Evolutionary conservation across 2,329 filamentous ascomycete species (phyloP), one percentile per base, ranked within the genome.

Genomic region (Colletotrichum simmondsii): DNA sequence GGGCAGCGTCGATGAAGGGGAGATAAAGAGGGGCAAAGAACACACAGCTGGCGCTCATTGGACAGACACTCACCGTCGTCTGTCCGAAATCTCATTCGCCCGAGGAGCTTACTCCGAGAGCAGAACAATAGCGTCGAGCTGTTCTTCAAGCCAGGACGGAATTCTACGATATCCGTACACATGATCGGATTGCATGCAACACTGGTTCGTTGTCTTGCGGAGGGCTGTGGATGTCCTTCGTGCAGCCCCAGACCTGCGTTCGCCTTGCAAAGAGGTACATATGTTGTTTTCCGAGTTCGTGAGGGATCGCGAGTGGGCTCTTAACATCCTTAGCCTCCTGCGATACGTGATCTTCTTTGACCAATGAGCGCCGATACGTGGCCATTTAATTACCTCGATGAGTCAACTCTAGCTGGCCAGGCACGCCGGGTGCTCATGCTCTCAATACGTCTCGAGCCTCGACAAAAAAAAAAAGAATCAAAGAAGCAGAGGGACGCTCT

Each of bases 331-430:
- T 49, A 35, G 30, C 26, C 53, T 52, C 32, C 53, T 62, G 42
- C 10, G 22, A 28, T 57, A 12, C 49, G 49, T 26, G 35, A 49
- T 59, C 10, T 8, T 61, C 22, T 24, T 19, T 11, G 22, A 6
- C 71, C 71, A 73, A 72, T 63, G n/a, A 62, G 63, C 59, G 52
- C 8, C 6, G 22, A 46, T 11, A n/a, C 24, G 24, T 62, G 16
- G 35, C 49, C 52, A 42, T 53, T 56, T 28, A 37, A 32, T 58
- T 53, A 32, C 61, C 37, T 24, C 62, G 71, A 73, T 73, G 68
- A 71, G 49, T 73, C 71, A 71, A 73, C 68, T 58, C 26, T 46
- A 12, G 28, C 57, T 19, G 37, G 35, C 35, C 49, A 57, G 35
- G 16, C 35, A 5, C 35, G 35, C 35, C 35, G 57, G 49, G 22